These are phyloP conservation scores for Misopates orontium DNA, from an alignment of 257 asterid genomes.

Conservation along the genomic window DNA sequence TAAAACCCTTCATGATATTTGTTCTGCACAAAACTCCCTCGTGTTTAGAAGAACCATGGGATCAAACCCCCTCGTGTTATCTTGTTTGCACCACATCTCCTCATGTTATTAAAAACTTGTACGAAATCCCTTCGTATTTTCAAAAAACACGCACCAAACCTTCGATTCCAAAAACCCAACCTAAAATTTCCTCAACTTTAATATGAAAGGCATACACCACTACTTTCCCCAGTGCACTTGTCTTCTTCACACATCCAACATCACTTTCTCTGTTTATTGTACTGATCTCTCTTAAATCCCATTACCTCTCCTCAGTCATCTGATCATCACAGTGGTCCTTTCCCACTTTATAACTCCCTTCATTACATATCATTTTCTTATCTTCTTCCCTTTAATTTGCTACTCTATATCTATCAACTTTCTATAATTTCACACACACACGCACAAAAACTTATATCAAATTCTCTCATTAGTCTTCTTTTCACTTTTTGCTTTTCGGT, in stretches of 20 bases:
- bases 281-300: conserved; percentile 8
- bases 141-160: too few species aligned
- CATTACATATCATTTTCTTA: conserved; percentile 34
- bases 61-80: too few species aligned
- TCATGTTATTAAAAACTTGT: too few species aligned
- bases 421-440: background rate
- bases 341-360: conserved; percentile 28
- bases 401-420: background rate
- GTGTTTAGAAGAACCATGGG: too few species aligned
- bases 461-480: background rate
- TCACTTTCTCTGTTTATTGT: conserved; percentile 29
- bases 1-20: too few species aligned
- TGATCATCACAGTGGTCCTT: conserved; percentile 39
- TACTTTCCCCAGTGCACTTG: conserved; percentile 30
- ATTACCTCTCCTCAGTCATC: background rate
- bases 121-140: too few species aligned
- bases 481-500: background rate
- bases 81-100: too few species aligned
- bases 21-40: too few species aligned
- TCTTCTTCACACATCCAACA: conserved; percentile 47
- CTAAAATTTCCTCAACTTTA: background rate
- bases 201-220: conserved; percentile 35
- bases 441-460: conserved; percentile 9
- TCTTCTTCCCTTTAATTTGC: conserved; percentile 17
- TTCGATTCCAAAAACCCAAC: too few species aligned